Conservation (phyloP, 2,329 filamentous ascomycete genomes). For the Tolypocladium album region DNA sequence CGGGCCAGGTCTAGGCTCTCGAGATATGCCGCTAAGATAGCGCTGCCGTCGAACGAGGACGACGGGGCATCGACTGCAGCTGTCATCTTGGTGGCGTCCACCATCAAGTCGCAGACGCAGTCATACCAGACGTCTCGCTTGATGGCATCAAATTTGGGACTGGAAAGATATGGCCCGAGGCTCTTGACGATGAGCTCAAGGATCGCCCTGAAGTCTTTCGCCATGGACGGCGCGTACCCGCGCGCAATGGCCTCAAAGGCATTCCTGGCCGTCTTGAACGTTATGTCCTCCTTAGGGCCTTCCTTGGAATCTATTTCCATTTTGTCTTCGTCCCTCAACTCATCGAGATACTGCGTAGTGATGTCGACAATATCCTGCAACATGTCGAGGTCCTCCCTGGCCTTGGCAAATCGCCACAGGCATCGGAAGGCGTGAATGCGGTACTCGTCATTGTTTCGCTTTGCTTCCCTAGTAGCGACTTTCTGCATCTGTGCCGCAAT, state of each 20-base stretch:
- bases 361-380: conserved; percentile 56
- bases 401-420: conserved; percentile 62
- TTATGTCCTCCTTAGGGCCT: conserved; percentile 29
- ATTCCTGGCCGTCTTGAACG: conserved; percentile 33
- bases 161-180: conserved; percentile 29
- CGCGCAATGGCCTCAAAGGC: conserved; percentile 39
- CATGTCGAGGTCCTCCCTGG: conserved; percentile 59
- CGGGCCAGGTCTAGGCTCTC: conserved; percentile 34
- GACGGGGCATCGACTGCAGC: conserved; percentile 9
- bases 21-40: conserved; percentile 27
- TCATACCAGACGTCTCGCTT: conserved; percentile 43
- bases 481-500: conserved; percentile 62
- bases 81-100: conserved; percentile 21
- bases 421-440: conserved; percentile 62
- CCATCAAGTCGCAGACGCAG: conserved; percentile 35
- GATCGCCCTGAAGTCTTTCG: conserved; percentile 24
- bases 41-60: conserved; percentile 6
- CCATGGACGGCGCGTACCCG: conserved; percentile 33
- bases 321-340: conserved; percentile 43
- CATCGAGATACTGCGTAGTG: conserved; percentile 51
- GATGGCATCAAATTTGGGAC: conserved; percentile 27
- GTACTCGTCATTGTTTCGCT: conserved; percentile 81
- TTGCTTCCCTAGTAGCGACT: conserved; percentile 76
- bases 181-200: conserved; percentile 27
- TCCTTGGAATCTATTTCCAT: conserved; percentile 59